Conservation (phyloP, 179 eudicot genomes). For the Nepenthes alata region DNA sequence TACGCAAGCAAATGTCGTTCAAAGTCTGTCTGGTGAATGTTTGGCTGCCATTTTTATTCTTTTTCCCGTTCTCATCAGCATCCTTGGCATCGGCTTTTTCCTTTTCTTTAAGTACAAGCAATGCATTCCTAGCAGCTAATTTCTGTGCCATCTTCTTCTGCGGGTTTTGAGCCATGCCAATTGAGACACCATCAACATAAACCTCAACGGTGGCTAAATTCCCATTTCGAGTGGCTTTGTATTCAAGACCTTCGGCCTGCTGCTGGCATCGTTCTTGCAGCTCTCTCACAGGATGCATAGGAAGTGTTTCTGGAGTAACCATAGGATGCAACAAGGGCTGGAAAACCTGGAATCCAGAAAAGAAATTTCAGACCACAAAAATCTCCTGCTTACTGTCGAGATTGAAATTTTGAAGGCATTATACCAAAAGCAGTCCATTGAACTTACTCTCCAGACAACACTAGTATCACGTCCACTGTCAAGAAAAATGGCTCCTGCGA, state of each 20-base stretch:
- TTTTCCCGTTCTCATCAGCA: conserved; percentile 48
- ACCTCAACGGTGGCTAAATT: conserved; percentile 95
- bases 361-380: background rate
- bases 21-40: conserved; percentile 92
- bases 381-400: background rate
- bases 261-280: conserved; percentile 98
- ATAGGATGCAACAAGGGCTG: conserved; percentile 93
- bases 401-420: too few relatives aligned
- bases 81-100: conserved; percentile 54
- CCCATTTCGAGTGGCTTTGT: conserved; percentile 78
- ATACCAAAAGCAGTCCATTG: background rate
- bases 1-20: conserved; percentile 90
- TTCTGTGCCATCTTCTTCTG: conserved; percentile 99
- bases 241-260: conserved; percentile 95
- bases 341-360: conserved; percentile 41
- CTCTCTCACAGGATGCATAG: conserved; percentile 99
- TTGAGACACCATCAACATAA: conserved; percentile 74
- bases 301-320: conserved; percentile 98
- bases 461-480: conserved; percentile 61
- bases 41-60: conserved; percentile 48
- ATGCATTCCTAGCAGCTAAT: conserved; percentile 92
- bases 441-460: conserved; percentile 75
- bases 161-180: conserved; percentile 88
- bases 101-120: conserved; percentile 63
- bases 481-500: conserved; percentile 92